phyloP scores from a whole-genome alignment of 148 eudicot species.

The Camellia sinensis region DNA sequence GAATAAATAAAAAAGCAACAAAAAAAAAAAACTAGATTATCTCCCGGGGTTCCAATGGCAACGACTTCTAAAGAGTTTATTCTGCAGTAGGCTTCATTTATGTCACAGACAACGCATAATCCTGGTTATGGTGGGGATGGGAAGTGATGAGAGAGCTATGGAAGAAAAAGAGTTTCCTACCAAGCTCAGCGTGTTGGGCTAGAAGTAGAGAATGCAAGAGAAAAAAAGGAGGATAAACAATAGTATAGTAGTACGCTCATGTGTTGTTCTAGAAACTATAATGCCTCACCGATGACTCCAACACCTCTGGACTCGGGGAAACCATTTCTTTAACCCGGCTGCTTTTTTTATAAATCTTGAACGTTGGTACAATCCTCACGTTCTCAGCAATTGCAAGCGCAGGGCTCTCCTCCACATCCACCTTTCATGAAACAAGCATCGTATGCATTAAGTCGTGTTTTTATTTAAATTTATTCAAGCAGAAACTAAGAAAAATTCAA shows the following conservation, averaged over 20 bases:
- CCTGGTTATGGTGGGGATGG: constrained; percentile 6
- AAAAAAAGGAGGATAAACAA: constrained; percentile 4
- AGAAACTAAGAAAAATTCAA: neutral
- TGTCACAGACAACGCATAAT: neutral
- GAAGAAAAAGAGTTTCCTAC: constrained; percentile 14
- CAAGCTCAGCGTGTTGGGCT: constrained; percentile 17
- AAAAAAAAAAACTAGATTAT: constrained; percentile 34
- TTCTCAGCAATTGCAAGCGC: constrained; percentile 59
- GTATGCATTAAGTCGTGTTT: neutral
- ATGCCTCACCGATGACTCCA: constrained; percentile 91
- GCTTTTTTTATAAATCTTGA: constrained; percentile 83
- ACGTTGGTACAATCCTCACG: constrained; percentile 68
- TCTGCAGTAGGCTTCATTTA: constrained; percentile 17
- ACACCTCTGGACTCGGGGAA: constrained; percentile 61
- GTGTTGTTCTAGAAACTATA: constrained; percentile 47
- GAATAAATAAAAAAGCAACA: constrained; percentile 38
- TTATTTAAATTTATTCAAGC: neutral
- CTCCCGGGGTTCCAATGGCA: constrained; percentile 31
- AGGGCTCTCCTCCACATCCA: constrained; percentile 62
- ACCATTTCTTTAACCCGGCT: constrained; percentile 71
- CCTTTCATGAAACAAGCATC: constrained; percentile 36
- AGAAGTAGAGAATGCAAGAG: constrained; percentile 26
- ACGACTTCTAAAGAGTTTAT: constrained; percentile 35
- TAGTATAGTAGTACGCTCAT: constrained; percentile 5
- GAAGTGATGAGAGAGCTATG: constrained; percentile 7